Percentiles rank a stretch among this genome's conserved stretches.
phyloP scores from a whole-genome alignment of 495 filamentous ascomycete species.

The Talaromyces adpressus region DNA sequence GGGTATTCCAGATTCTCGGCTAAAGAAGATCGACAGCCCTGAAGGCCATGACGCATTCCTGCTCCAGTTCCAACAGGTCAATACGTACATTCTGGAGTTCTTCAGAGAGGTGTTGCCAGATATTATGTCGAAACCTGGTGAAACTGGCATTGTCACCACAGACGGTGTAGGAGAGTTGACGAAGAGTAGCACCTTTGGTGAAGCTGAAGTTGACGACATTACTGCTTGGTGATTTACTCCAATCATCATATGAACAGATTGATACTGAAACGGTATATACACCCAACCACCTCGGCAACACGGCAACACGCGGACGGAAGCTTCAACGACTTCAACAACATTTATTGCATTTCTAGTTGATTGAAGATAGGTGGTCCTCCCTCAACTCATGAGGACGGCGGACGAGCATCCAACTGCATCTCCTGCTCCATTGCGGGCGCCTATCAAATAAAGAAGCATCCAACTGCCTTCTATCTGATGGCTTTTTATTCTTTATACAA shows the following conservation, averaged over 20 bases:
- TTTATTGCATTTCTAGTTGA: slow-evolving; percentile 1
- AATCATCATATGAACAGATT: background rate
- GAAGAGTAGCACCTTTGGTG: slow-evolving; percentile 85
- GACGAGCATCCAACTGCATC: slow-evolving; percentile 44
- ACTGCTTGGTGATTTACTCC: slow-evolving; percentile 69
- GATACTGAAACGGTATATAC: background rate
- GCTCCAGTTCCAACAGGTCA: slow-evolving; percentile 95
- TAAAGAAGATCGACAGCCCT: slow-evolving; percentile 82
- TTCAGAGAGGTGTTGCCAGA: slow-evolving; percentile 75
- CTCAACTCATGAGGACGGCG: slow-evolving; percentile 6
- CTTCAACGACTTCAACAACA: background rate
- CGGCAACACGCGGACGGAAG: background rate
- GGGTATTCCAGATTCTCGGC: slow-evolving; percentile 66
- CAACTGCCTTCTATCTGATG: slow-evolving; percentile 36
- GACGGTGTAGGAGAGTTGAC: slow-evolving; percentile 43
- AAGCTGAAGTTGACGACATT: slow-evolving; percentile 95
- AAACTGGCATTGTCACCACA: slow-evolving; percentile 28
- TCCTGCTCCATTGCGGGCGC: slow-evolving; percentile 25
- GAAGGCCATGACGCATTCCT: slow-evolving; percentile 97
- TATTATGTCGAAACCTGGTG: slow-evolving; percentile 63
- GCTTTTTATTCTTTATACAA: background rate
- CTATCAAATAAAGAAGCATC: slow-evolving; percentile 38
- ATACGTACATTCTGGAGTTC: slow-evolving; percentile 77
- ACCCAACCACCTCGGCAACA: background rate
- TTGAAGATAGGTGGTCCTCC: slow-evolving; percentile 2